Conservation (phyloP, 2,329 filamentous ascomycete species). For the Ceratocystiopsis sp. region DNA sequence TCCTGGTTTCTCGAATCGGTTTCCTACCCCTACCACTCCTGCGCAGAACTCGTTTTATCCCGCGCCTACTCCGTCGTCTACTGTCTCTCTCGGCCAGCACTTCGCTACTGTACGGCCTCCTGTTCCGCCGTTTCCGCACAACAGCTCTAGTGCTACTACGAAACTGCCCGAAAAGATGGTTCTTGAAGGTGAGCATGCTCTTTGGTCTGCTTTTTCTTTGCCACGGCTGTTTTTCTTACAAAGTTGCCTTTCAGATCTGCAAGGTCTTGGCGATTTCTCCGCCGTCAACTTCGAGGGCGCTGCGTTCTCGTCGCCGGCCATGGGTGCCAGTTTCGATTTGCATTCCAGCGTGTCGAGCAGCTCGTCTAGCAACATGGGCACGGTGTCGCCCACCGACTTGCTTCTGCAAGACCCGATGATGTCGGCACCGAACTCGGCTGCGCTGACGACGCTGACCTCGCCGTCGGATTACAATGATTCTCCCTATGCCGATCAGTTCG, state of each 20-base stretch:
- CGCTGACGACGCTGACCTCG: slow-evolving; percentile 71
- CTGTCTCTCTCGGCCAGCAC: slow-evolving; percentile 19
- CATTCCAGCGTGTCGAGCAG: slow-evolving; percentile 24
- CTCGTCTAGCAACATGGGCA: slow-evolving; percentile 41
- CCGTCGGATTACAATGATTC: slow-evolving; percentile 66
- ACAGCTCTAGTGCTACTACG: slow-evolving; percentile 23
- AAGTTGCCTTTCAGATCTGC: slow-evolving; percentile 27
- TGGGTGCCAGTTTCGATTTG: slow-evolving; percentile 34
- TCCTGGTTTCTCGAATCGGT: slow-evolving; percentile 36
- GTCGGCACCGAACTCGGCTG: slow-evolving; percentile 66
- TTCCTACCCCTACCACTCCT: slow-evolving; percentile 31
- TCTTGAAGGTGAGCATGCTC: slow-evolving; percentile 31
- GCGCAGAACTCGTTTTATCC: slow-evolving; percentile 46
- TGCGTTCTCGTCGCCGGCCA: slow-evolving; percentile 36
- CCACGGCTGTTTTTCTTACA: slow-evolving; percentile 16
- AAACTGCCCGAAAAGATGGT: slow-evolving; percentile 28
- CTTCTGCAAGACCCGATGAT: slow-evolving; percentile 50
- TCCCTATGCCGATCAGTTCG: slow-evolving; percentile 55
- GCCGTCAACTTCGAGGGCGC: slow-evolving; percentile 31
- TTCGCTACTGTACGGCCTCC: slow-evolving; percentile 35
- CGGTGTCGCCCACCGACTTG: slow-evolving; percentile 73
- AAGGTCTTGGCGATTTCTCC: slow-evolving; percentile 38
- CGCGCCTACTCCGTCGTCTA: slow-evolving; percentile 46
- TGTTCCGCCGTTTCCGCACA: slow-evolving; percentile 54
- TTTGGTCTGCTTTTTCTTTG: slow-evolving; percentile 7